Evolutionary conservation across 148 eudicot genomes (phyloP).

Genomic region (Diospyros kaki): DNA sequence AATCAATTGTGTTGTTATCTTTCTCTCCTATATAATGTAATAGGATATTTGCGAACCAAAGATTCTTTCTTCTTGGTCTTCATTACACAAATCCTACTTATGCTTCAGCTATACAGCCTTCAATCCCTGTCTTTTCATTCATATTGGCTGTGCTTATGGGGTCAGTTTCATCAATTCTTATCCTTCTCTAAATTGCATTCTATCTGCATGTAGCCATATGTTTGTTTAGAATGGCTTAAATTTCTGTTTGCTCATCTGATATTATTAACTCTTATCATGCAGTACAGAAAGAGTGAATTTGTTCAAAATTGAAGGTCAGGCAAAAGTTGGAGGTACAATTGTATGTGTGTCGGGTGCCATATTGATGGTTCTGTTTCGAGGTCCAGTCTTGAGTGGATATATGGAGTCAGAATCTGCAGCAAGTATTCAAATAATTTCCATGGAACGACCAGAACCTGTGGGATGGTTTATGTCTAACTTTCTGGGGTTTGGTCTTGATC

Average conservation of each 20-base stretch:
- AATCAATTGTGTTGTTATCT: background rate
- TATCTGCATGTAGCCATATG: background rate
- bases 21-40: slow-evolving; percentile 14
- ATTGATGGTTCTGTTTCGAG: slow-evolving; percentile 79
- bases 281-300: slow-evolving; percentile 95
- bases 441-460: slow-evolving; percentile 75
- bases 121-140: slow-evolving; percentile 94
- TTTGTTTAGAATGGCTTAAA: background rate
- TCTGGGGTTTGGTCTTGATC: slow-evolving; percentile 57
- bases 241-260: slow-evolving; percentile 8
- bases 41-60: slow-evolving; percentile 95
- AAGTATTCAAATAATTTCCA: slow-evolving; percentile 54
- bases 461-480: slow-evolving; percentile 64
- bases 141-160: slow-evolving; percentile 79
- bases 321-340: slow-evolving; percentile 80
- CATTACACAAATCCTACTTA: slow-evolving; percentile 93
- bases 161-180: slow-evolving; percentile 42
- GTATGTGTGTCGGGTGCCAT: slow-evolving; percentile 88
- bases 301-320: slow-evolving; percentile 68
- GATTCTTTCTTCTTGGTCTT: slow-evolving; percentile 89
- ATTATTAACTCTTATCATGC: slow-evolving; percentile 44
- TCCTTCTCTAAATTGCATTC: background rate
- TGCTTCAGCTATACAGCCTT: slow-evolving; percentile 95
- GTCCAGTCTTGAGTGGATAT: slow-evolving; percentile 66
- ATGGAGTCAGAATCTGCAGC: slow-evolving; percentile 34